These are phyloP conservation scores for Hygrophorus pudorinus DNA, from an alignment of 768 basidiomycete species.

Conservation along the genomic window DNA sequence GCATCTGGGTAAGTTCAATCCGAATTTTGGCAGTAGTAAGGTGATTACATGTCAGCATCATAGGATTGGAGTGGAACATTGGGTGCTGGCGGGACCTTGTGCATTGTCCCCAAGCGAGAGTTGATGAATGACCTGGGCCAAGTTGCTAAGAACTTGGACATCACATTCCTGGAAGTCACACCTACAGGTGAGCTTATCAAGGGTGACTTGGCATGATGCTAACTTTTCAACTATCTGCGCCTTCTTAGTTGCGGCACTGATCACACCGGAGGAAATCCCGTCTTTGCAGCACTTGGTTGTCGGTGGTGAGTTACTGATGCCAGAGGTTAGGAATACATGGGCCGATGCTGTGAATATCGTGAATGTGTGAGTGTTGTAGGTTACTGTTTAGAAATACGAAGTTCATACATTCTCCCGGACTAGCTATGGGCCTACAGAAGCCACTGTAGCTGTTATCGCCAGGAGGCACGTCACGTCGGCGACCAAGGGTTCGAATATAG, in stretches of 20 bases:
- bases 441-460: background rate
- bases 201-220: too few species aligned
- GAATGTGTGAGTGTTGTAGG: background rate
- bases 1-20: background rate
- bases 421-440: background rate
- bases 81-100: background rate
- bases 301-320: background rate
- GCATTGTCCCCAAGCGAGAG: background rate
- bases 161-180: too few species aligned
- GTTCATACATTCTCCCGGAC: background rate
- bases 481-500: background rate
- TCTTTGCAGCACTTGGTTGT: background rate
- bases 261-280: background rate
- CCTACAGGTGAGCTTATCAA: slow-evolving; percentile 2
- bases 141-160: background rate
- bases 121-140: background rate
- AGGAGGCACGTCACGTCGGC: background rate
- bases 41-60: background rate
- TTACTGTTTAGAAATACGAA: background rate
- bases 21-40: background rate
- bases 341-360: background rate
- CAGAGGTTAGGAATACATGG: background rate
- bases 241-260: background rate
- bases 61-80: slow-evolving; percentile 1
- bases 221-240: background rate